Evolutionary conservation across 164 flowering plant species (phyloP).

Genomic region (Annona cherimola): DNA sequence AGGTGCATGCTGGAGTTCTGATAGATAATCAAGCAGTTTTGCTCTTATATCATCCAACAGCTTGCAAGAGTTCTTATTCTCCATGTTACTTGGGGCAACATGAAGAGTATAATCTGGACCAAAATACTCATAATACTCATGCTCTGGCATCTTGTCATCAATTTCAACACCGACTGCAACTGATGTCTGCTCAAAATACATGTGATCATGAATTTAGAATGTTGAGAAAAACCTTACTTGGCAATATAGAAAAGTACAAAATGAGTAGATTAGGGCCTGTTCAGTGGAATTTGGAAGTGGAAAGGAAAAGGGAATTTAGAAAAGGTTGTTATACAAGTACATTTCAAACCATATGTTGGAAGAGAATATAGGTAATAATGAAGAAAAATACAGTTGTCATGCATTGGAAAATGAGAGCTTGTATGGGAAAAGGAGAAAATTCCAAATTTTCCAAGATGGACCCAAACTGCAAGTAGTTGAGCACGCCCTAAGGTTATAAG

Average conservation of each 20-base stretch:
- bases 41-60: constrained; percentile 54
- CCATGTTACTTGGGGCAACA: constrained; percentile 93
- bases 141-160: constrained; percentile 81
- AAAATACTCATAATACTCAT: constrained; percentile 81
- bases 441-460: too few species aligned
- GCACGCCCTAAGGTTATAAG: background rate
- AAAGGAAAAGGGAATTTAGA: too few species aligned
- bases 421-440: too few species aligned
- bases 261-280: too few species aligned
- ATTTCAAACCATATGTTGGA: too few species aligned
- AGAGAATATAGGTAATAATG: too few species aligned
- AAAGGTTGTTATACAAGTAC: too few species aligned
- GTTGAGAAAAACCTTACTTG: background rate
- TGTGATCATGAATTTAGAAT: background rate
- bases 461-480: too few species aligned
- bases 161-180: constrained; percentile 77
- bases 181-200: constrained; percentile 45
- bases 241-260: too few species aligned
- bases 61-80: constrained; percentile 66
- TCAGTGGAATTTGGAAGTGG: too few species aligned
- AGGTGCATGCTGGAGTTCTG: constrained; percentile 81
- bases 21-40: constrained; percentile 64
- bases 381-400: too few species aligned
- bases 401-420: too few species aligned
- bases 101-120: constrained; percentile 85